Conservation (phyloP, 2,329 filamentous ascomycete genomes). For the Elsinoe perseae region DNA sequence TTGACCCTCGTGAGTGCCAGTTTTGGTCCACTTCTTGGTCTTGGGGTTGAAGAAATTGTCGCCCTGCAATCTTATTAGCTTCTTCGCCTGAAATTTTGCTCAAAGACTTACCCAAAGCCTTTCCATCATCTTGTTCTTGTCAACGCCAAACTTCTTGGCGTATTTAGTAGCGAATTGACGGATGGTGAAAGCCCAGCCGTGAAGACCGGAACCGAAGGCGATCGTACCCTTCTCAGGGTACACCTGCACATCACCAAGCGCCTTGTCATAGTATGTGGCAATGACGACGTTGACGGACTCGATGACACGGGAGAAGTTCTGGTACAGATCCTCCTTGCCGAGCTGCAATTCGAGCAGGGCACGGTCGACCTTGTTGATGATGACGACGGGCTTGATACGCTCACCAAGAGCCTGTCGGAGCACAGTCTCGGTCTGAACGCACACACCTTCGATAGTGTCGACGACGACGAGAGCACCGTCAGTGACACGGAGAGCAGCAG, state of each 20-base stretch:
- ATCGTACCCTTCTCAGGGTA: conserved; percentile 97
- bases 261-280: conserved; percentile 96
- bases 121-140: conserved; percentile 99
- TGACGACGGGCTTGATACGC: conserved; percentile 98
- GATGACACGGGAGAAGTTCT: conserved; percentile 98
- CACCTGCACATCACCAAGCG: conserved; percentile 95
- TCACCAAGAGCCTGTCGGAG: conserved; percentile 97
- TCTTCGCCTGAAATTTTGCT: not conserved
- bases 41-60: conserved; percentile 99
- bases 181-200: conserved; percentile 99
- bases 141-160: conserved; percentile 99
- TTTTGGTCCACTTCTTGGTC: conserved; percentile 99
- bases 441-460: conserved; percentile 99
- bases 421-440: conserved; percentile 99
- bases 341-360: conserved; percentile 98
- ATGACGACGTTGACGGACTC: conserved; percentile 99
- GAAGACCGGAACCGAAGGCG: conserved; percentile 98
- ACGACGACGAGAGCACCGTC: conserved; percentile 99
- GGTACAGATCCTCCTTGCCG: conserved; percentile 97
- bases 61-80: conserved; percentile 45
- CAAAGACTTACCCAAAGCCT: conserved; percentile 76
- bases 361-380: conserved; percentile 99
- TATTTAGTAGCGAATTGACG: conserved; percentile 94
- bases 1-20: conserved; percentile 74
- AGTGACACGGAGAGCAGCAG: conserved; percentile 98